These are phyloP conservation scores for Fagopyrum homotropicum DNA, from an alignment of 148 eudicot genomes.

Conservation along the genomic window DNA sequence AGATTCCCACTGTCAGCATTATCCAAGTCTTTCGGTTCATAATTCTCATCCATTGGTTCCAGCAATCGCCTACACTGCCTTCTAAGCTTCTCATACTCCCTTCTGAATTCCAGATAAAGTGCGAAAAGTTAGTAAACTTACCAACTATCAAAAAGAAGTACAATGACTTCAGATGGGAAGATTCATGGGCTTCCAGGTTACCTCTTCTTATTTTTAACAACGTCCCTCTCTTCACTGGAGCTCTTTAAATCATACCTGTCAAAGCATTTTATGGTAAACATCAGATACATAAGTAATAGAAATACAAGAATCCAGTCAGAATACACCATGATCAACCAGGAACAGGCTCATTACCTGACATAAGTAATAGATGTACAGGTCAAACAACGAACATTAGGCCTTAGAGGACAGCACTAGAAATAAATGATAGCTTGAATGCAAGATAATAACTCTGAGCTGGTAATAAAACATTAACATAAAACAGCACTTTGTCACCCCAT, in stretches of 20 bases:
- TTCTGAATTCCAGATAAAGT: constrained; percentile 34
- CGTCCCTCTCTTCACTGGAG: constrained; percentile 74
- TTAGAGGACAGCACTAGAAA: background rate
- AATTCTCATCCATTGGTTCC: constrained; percentile 29
- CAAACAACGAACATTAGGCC: background rate
- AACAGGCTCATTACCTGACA: background rate
- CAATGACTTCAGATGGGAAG: constrained; percentile 1
- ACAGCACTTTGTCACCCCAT: background rate
- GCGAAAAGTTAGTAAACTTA: background rate
- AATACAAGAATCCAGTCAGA: background rate
- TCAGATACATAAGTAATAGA: constrained; percentile 1
- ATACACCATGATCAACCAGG: background rate
- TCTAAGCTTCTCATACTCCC: constrained; percentile 81
- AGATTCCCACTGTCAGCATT: constrained; percentile 29
- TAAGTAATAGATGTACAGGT: background rate
- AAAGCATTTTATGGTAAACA: background rate
- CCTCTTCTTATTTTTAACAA: constrained; percentile 58
- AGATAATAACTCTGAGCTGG: background rate
- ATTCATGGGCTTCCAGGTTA: constrained; percentile 16
- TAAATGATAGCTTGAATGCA: background rate
- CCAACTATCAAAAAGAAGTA: background rate
- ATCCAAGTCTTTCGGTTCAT: constrained; percentile 30
- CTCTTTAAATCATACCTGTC: constrained; percentile 71
- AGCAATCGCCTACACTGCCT: constrained; percentile 60
- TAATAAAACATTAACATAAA: background rate